phyloP scores from a whole-genome alignment of 768 basidiomycete species.

The Saitozyma sp. region DNA sequence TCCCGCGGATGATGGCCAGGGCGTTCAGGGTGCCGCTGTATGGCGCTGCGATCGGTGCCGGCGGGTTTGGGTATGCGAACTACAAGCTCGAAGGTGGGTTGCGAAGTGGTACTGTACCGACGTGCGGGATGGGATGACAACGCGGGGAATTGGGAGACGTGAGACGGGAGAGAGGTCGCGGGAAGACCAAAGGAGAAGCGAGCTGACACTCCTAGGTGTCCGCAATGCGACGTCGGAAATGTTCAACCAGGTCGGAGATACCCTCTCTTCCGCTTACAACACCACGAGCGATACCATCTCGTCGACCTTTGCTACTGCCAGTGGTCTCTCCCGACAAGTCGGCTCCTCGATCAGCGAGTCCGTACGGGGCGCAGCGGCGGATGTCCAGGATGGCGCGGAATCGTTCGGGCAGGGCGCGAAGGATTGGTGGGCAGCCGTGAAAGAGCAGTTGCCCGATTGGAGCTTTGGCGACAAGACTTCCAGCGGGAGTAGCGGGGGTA shows the following conservation, averaged over 20 bases:
- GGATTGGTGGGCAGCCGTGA: conserved; percentile 51
- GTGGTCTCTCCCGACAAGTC: conserved; percentile 68
- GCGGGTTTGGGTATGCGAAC: conserved; percentile 89
- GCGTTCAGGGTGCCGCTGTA: conserved; percentile 87
- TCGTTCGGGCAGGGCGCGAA: conserved; percentile 37
- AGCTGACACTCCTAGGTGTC: conserved; percentile 55
- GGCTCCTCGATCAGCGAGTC: conserved; percentile 58
- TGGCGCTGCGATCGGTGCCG: conserved; percentile 84
- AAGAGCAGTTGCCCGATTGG: conserved; percentile 25
- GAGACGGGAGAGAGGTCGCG: no score
- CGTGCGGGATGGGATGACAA: no score
- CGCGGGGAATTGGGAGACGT: no score
- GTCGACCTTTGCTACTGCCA: conserved; percentile 26
- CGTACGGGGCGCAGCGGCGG: conserved; percentile 25
- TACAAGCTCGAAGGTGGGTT: conserved; percentile 89
- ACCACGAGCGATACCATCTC: conserved; percentile 33
- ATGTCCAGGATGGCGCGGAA: conserved; percentile 32
- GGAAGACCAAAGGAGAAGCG: no score
- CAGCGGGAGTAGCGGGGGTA: not conserved
- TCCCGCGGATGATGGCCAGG: conserved; percentile 82
- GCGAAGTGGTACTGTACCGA: no score
- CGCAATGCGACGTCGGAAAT: conserved; percentile 72
- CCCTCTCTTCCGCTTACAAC: conserved; percentile 33
- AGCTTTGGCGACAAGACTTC: conserved; percentile 2
- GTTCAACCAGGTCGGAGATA: conserved; percentile 59